phyloP scores from a whole-genome alignment of 768 basidiomycete species.

The Suillus sp. region DNA sequence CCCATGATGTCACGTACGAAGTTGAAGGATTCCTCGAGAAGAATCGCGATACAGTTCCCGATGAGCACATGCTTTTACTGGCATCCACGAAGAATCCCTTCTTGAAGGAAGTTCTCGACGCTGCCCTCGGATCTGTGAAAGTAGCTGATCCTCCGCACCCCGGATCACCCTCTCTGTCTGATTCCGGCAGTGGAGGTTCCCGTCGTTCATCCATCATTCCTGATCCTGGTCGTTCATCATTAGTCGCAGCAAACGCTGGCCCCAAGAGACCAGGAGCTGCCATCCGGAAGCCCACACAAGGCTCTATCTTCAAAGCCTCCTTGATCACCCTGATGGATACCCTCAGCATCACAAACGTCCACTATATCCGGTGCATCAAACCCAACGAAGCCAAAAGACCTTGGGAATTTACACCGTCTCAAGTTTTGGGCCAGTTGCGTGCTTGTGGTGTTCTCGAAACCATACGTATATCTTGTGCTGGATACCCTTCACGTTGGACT shows the following conservation, averaged over 20 bases:
- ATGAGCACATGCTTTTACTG: conserved; percentile 92
- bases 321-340: conserved; percentile 96
- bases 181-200: conserved; percentile 74
- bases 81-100: conserved; percentile 88
- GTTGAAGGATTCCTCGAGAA: conserved; percentile 99
- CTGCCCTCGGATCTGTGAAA: conserved; percentile 77
- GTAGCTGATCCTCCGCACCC: conserved; percentile 68
- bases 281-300: conserved; percentile 92
- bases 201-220: conserved; percentile 85
- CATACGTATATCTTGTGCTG: conserved; percentile 97
- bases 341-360: conserved; percentile 94
- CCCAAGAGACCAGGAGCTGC: conserved; percentile 67
- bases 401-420: conserved; percentile 96
- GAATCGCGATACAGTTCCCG: conserved; percentile 97
- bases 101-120: conserved; percentile 92
- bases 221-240: conserved; percentile 78
- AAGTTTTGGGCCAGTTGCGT: conserved; percentile 91
- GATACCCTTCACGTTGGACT: conserved; percentile 97
- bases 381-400: conserved; percentile 96
- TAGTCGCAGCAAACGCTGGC: conserved; percentile 52
- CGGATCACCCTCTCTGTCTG: conserved; percentile 74
- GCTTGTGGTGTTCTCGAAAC: conserved; percentile 99
- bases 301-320: conserved; percentile 97
- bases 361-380: conserved; percentile 99
- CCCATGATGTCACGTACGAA: conserved; percentile 97